phyloP scores from a whole-genome alignment of 305 asterid species.

The Fraxinus platypoda region DNA sequence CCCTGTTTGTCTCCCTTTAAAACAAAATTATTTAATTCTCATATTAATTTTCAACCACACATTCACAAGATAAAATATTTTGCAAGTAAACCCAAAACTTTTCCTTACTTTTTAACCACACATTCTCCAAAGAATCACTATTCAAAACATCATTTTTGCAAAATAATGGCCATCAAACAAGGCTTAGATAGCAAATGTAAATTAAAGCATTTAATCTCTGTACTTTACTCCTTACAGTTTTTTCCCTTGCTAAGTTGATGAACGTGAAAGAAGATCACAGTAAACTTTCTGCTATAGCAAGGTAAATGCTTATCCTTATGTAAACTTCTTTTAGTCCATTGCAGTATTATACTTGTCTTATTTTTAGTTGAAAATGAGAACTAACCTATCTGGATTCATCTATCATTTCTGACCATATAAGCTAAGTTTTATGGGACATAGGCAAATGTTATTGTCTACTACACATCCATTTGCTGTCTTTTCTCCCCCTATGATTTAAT shows the following conservation, averaged over 20 bases:
- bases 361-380: not conserved
- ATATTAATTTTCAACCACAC: too few relatives aligned
- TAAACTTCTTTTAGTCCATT: slow-evolving; percentile 8
- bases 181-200: slow-evolving; percentile 10
- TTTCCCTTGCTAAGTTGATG: slow-evolving; percentile 90
- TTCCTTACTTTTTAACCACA: too few relatives aligned
- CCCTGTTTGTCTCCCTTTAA: too few relatives aligned
- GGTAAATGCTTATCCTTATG: slow-evolving; percentile 40
- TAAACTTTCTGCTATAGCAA: slow-evolving; percentile 86
- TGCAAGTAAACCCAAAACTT: too few relatives aligned
- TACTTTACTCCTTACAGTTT: slow-evolving; percentile 50
- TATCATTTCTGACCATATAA: not conserved
- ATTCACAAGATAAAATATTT: too few relatives aligned
- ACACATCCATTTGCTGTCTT: not conserved
- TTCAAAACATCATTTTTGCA: too few relatives aligned
- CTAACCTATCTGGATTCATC: not conserved
- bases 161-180: too few relatives aligned
- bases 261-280: slow-evolving; percentile 89
- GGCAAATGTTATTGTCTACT: not conserved
- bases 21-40: too few relatives aligned
- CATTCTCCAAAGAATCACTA: too few relatives aligned
- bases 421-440: not conserved
- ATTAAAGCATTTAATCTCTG: not conserved
- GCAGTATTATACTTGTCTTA: not conserved
- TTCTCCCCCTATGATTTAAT: not conserved